Conservation (phyloP, 2,329 filamentous ascomycete genomes). For the Trichoderma sp. region DNA sequence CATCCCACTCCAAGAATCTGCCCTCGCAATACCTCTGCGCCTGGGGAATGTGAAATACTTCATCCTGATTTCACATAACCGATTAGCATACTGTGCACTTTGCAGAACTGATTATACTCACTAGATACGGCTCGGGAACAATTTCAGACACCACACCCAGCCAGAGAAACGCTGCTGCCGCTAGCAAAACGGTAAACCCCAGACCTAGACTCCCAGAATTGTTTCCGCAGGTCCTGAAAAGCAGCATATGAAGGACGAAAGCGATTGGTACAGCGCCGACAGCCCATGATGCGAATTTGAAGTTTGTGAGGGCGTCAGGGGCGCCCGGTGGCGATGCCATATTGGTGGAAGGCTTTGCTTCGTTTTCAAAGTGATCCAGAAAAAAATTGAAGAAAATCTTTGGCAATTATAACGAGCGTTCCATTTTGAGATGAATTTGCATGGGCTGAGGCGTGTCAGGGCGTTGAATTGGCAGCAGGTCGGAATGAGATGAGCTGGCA, state of each 20-base stretch:
- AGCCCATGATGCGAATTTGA: conserved; percentile 17
- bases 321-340: conserved; percentile 20
- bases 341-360: neutral
- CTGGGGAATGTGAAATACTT: conserved; percentile 88
- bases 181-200: conserved; percentile 29
- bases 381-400: no score
- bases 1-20: conserved; percentile 79
- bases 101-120: conserved; percentile 33
- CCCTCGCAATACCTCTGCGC: conserved; percentile 82
- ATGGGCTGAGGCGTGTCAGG: neutral
- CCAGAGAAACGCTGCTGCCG: conserved; percentile 30
- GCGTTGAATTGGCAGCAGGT: neutral
- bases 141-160: conserved; percentile 31
- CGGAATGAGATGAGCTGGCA: conserved; percentile 26
- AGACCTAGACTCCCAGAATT: neutral
- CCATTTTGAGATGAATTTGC: neutral
- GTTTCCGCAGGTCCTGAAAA: neutral
- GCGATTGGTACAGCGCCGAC: conserved; percentile 22
- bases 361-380: neutral
- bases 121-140: conserved; percentile 58
- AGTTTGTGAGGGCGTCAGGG: neutral
- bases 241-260: conserved; percentile 2
- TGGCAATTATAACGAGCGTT: neutral
- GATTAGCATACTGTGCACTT: conserved; percentile 27
- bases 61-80: conserved; percentile 58